A percentile compares a stretch with the other conserved stretches of the same genome.
Evolutionary conservation across 352 stramenopile genomes (phyloP).

Genomic region (Phytophthora constricta): DNA sequence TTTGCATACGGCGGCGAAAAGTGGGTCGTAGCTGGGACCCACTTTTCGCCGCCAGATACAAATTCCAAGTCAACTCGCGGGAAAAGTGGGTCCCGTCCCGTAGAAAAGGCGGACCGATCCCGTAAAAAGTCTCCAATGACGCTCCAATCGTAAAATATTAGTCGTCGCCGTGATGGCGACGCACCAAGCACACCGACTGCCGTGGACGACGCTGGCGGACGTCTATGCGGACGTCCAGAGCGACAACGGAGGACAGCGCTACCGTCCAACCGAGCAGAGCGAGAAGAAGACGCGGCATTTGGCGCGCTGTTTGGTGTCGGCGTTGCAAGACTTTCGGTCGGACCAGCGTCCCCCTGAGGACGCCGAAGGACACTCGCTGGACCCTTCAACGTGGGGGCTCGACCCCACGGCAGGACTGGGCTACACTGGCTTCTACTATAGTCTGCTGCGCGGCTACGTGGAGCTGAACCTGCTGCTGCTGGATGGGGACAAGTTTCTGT

Average conservation of each 20-base stretch:
- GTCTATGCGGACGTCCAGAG: constrained; percentile 8
- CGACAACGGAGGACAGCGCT: constrained; percentile 7
- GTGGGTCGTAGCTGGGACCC: too few relatives aligned
- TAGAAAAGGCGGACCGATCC: too few relatives aligned
- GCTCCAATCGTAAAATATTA: too few relatives aligned
- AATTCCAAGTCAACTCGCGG: too few relatives aligned
- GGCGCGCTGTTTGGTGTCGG: constrained; percentile 26
- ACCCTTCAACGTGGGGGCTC: constrained; percentile 34
- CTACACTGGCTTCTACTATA: constrained; percentile 36
- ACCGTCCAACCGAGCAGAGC: constrained; percentile 11
- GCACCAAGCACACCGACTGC: constrained; percentile 38
- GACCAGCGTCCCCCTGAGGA: constrained; percentile 20
- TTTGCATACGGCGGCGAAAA: too few relatives aligned
- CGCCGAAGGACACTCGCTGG: constrained; percentile 31
- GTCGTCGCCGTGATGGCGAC: too few relatives aligned
- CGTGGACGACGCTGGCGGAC: constrained; percentile 33
- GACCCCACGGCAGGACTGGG: constrained; percentile 1
- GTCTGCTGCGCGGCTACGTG: constrained; percentile 36
- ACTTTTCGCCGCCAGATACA: too few relatives aligned
- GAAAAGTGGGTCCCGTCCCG: too few relatives aligned
- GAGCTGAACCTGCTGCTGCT: constrained; percentile 42
- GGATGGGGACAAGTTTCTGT: constrained; percentile 29
- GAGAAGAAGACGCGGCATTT: constrained; percentile 41
- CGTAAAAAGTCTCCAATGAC: too few relatives aligned
- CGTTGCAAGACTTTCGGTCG: constrained; percentile 35